phyloP scores from a whole-genome alignment of 805 yeast species.

The Yarrowia sp. region DNA sequence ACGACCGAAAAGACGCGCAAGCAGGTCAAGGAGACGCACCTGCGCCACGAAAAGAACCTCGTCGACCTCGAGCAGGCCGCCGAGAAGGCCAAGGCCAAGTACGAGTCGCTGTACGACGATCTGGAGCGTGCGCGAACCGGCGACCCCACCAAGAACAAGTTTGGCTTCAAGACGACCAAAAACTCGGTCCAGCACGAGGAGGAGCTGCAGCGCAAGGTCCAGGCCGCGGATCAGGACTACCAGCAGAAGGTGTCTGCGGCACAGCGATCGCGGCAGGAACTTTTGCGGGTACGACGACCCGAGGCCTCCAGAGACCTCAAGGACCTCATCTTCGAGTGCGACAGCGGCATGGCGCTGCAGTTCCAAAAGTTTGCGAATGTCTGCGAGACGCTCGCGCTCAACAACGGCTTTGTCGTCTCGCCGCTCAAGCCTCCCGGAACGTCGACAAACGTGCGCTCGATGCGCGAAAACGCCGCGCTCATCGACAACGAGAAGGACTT shows the following conservation, averaged over 20 bases:
- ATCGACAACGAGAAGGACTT: constrained; percentile 83
- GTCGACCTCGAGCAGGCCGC: constrained; percentile 77
- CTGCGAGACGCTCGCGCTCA: constrained; percentile 77
- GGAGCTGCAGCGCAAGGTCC: constrained; percentile 76
- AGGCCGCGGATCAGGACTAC: constrained; percentile 82
- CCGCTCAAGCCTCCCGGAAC: constrained; percentile 58
- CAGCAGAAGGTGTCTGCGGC: constrained; percentile 71
- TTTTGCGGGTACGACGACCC: constrained; percentile 74
- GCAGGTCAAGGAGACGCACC: constrained; percentile 73
- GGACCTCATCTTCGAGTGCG: constrained; percentile 79
- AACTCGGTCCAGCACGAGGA: constrained; percentile 86
- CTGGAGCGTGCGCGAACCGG: constrained; percentile 75
- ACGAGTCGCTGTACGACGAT: constrained; percentile 78
- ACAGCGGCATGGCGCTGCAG: constrained; percentile 84
- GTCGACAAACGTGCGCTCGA: constrained; percentile 51
- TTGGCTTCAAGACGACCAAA: constrained; percentile 73
- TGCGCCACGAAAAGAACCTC: constrained; percentile 79
- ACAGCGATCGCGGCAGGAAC: constrained; percentile 68
- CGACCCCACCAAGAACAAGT: constrained; percentile 81
- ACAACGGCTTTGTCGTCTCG: constrained; percentile 76
- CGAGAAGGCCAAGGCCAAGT: constrained; percentile 80
- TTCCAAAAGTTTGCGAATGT: constrained; percentile 85
- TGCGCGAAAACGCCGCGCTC: constrained; percentile 72
- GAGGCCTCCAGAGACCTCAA: constrained; percentile 66
- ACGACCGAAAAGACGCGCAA: constrained; percentile 75